phyloP scores from a whole-genome alignment of 75 land plant genomes.

The Cupressus sempervirens region DNA sequence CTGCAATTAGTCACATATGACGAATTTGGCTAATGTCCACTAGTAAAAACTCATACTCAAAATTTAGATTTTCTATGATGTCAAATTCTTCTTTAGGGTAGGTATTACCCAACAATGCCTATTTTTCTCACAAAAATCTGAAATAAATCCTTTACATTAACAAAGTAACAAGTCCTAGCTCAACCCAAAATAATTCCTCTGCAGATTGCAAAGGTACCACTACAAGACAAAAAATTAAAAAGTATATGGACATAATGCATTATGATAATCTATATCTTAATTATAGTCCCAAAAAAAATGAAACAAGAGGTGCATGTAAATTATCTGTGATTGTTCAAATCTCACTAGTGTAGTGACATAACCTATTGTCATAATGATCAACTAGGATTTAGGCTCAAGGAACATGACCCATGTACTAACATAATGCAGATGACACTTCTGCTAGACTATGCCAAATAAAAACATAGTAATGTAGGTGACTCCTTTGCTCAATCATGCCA shows the following conservation, averaged over 20 bases:
- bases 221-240: no score
- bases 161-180: not conserved
- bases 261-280: not conserved
- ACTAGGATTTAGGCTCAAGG: no score
- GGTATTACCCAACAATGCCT: not conserved
- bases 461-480: not conserved
- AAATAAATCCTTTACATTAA: not conserved
- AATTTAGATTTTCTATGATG: not conserved
- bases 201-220: not conserved
- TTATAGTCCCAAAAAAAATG: no score
- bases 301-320: no score
- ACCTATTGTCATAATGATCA: no score
- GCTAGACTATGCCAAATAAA: no score
- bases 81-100: not conserved
- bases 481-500: no score
- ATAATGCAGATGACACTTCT: no score
- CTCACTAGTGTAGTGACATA: no score
- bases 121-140: not conserved
- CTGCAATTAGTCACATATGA: not conserved
- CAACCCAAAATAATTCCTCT: not conserved
- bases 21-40: not conserved
- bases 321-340: no score
- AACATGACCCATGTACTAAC: no score
- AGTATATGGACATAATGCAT: not conserved
- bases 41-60: not conserved